Base-by-base conservation (phyloP, 176 grass and related monocot species). In the Juncus effusus region DNA sequence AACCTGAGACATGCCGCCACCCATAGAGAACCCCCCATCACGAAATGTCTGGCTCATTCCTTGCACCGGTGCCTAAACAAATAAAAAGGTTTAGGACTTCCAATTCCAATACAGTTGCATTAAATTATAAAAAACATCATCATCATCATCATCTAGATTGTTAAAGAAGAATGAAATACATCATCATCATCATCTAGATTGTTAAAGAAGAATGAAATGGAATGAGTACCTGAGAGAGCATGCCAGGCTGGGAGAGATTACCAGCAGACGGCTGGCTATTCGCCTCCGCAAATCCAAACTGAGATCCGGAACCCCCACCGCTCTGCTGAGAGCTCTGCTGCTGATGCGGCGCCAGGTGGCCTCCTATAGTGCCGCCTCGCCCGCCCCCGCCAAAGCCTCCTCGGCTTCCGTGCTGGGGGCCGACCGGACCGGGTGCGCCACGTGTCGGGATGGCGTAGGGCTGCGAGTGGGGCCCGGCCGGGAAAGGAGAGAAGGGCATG, bases 1-100 rank as follows among this genome's bases (percentile, higher is more conserved):
- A 89, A 99, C 95, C 86, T 99, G 95, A 67, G 95, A 99, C 89
- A 99, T 94, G 62, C 95, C 95, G 76, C 95, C 95, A 76, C 95
- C 89, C 78, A 99, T 93, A 49, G 89, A 80, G 78, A 94, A 93
- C 45, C 95, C 95, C 77, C 93, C 89, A 8, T 99, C 89, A 8
- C 89, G 95, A 41, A 87, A 94, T 78, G 89, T 86, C 86, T 99
- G 95, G 75, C 95, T 99, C 13, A 99, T 78, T 82, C 89, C 95
- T 83, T 99, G 89, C 64, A 87, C 83, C 59, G 89, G 95, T 75
- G 89, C 83, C 95, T 99, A 78, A 59, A 59, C 53, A 64, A 13
- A 54, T 57, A 73, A 72, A 61, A 45, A 38, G 39, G 51, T 16
- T 63, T 63, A 63, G 38, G 72, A 28, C 19, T 28, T 28, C 19